Evolutionary conservation across 805 yeast species (phyloP).

Genomic region (Candida sonorensis): DNA sequence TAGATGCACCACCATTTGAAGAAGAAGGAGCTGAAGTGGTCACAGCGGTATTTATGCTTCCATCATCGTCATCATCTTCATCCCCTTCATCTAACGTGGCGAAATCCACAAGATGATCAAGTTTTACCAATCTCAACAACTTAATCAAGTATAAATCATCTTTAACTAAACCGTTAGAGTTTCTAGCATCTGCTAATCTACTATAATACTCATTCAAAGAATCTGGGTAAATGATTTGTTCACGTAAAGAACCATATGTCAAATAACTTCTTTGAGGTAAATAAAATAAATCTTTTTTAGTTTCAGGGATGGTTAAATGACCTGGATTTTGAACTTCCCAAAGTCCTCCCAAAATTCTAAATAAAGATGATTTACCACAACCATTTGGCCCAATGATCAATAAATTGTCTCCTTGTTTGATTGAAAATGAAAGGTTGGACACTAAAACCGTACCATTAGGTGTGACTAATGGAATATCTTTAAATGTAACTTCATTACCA

Average conservation of each 20-base stretch:
- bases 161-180: slow-evolving; percentile 18
- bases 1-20: no score
- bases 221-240: slow-evolving; percentile 86
- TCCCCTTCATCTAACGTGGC: slow-evolving; percentile 23
- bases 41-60: slow-evolving; percentile 1
- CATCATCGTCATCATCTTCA: slow-evolving; percentile 10
- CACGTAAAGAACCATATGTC: slow-evolving; percentile 71
- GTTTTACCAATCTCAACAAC: slow-evolving; percentile 49
- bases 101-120: slow-evolving; percentile 47
- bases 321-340: slow-evolving; percentile 74
- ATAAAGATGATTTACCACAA: slow-evolving; percentile 89
- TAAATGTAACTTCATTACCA: slow-evolving; percentile 63
- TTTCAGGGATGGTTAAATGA: slow-evolving; percentile 54
- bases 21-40: no score
- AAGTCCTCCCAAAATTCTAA: slow-evolving; percentile 84
- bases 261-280: slow-evolving; percentile 90
- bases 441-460: slow-evolving; percentile 77
- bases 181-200: slow-evolving; percentile 27
- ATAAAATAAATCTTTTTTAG: slow-evolving; percentile 68
- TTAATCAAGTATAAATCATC: slow-evolving; percentile 45
- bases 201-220: slow-evolving; percentile 47
- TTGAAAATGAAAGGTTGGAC: slow-evolving; percentile 57
- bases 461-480: slow-evolving; percentile 72
- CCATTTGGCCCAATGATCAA: slow-evolving; percentile 95
- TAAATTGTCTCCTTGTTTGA: slow-evolving; percentile 77